phyloP scores from a whole-genome alignment of 1,284 basidiomycete species.

The Wallemia ichthyophaga region DNA sequence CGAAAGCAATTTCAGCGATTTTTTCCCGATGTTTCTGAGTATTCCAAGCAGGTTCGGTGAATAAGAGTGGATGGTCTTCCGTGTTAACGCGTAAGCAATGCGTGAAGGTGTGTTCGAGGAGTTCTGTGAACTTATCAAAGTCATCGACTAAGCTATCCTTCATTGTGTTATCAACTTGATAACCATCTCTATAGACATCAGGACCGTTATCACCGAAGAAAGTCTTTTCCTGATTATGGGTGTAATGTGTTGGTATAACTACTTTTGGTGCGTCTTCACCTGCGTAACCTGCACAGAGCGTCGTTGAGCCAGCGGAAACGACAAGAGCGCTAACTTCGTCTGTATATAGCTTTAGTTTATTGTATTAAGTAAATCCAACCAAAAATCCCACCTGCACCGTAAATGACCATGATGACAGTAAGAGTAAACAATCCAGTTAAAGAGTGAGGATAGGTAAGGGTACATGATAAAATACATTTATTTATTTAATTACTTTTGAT shows the following conservation, averaged over 20 bases:
- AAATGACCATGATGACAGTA: not conserved
- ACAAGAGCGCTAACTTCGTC: slow-evolving; percentile 63
- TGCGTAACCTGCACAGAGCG: slow-evolving; percentile 75
- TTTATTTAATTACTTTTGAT: too few relatives aligned
- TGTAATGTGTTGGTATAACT: slow-evolving; percentile 67
- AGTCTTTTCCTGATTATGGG: slow-evolving; percentile 31
- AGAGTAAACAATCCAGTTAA: too few relatives aligned
- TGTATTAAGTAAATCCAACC: too few relatives aligned
- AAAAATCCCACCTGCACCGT: not conserved
- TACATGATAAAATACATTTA: too few relatives aligned
- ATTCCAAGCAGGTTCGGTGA: slow-evolving; percentile 94
- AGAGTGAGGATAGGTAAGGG: too few relatives aligned
- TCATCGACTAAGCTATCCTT: slow-evolving; percentile 57
- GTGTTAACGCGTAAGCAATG: slow-evolving; percentile 41
- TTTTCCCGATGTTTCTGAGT: slow-evolving; percentile 59
- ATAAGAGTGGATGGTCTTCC: slow-evolving; percentile 62
- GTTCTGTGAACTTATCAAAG: slow-evolving; percentile 37
- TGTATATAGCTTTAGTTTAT: not conserved
- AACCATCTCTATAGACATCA: slow-evolving; percentile 61
- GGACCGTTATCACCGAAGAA: slow-evolving; percentile 73
- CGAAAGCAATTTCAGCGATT: slow-evolving; percentile 89
- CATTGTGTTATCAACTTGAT: slow-evolving; percentile 63
- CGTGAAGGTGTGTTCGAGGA: slow-evolving; percentile 43
- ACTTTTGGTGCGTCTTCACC: slow-evolving; percentile 89
- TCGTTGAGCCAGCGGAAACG: slow-evolving; percentile 70